A percentile compares a stretch with the other conserved stretches of the same genome.
Evolutionary conservation across 192 early-diverging fungal species (phyloP).

Genomic region (Geosiphon pyriformis): DNA sequence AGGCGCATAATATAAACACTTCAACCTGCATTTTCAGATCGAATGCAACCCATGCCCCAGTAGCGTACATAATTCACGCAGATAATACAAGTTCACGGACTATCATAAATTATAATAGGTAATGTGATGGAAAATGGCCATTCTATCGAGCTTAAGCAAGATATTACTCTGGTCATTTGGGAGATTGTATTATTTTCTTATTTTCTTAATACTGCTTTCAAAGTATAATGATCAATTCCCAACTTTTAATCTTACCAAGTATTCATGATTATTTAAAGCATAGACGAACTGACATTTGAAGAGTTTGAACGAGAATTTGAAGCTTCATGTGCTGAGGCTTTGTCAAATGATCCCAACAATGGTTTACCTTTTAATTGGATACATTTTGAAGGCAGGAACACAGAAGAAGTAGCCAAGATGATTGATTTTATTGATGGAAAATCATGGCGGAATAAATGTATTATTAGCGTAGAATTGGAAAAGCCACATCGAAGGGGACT

Average conservation of each 20-base stretch:
- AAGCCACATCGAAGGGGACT: conserved; percentile 58
- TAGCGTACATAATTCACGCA: conserved; percentile 58
- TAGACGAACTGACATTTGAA: conserved; percentile 50
- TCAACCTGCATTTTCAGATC: conserved; percentile 38
- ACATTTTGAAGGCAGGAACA: conserved; percentile 64
- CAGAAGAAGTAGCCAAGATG: conserved; percentile 43
- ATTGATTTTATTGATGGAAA: conserved; percentile 49
- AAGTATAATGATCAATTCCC: background rate
- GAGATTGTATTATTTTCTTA: too few relatives aligned
- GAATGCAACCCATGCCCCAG: conserved; percentile 34
- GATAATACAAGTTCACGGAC: conserved; percentile 47
- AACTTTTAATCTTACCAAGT: too few relatives aligned
- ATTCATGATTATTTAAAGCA: conserved; percentile 25
- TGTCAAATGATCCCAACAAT: conserved; percentile 19
- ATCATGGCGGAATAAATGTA: conserved; percentile 41
- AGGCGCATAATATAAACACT: conserved; percentile 39
- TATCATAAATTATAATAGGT: conserved; percentile 57
- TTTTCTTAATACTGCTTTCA: background rate
- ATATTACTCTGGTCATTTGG: too few relatives aligned
- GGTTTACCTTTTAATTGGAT: conserved; percentile 48
- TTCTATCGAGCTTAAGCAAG: too few relatives aligned
- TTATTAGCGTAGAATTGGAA: conserved; percentile 65
- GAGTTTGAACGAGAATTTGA: conserved; percentile 52
- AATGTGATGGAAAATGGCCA: too few relatives aligned
- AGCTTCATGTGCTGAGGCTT: conserved; percentile 10